Base-by-base conservation (phyloP, 345 rosid genomes). In the Brassica juncea region DNA sequence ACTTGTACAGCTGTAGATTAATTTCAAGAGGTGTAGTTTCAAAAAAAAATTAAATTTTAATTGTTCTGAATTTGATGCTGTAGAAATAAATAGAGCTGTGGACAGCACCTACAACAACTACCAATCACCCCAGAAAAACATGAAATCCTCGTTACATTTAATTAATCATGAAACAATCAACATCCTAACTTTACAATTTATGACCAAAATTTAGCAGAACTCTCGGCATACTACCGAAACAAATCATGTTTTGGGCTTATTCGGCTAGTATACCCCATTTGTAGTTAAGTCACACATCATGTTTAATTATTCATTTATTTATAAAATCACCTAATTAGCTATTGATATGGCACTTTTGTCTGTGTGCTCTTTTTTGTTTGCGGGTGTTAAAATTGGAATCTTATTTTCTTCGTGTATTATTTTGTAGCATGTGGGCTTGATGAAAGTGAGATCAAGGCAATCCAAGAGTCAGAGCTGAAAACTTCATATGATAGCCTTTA, bases 361-460 rank as follows among this genome's bases (percentile, higher is more conserved):
- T 52, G 55, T 49, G 55, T 49, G 55, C 55, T 49, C 55, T 49
- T 49, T 44, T 49, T 49, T 5, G 2, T 49, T 49, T 14, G 16
- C 55, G 16, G 16, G 16, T 49, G 55, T 14, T 14, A n/a, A 8
- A 52, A 52, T 1, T 52, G 21, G 57, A 52, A 52, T 52, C 19
- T 52, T 3, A 52, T 8, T 1, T n/a, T 52, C 57, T 5, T 52
- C 57, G 21, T 52, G 57, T 52, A n/a, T 52, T 28, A 28, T 52
- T 49, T n/a, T 52, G 8, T 52, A 4, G 94, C 86, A 44, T 74
- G 86, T 42, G 23, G 80, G 19, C 65, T 87, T 42, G 23, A 82
- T 34, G 88, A 85, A 59, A 75, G 85, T 66, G 86, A 87, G 80
- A 92, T 90, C 72, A 67, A 68, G 34, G 87, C 89, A 35, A 83